Evolutionary conservation across 2,329 filamentous ascomycete species (phyloP).

Genomic region (Diaporthe sp.): DNA sequence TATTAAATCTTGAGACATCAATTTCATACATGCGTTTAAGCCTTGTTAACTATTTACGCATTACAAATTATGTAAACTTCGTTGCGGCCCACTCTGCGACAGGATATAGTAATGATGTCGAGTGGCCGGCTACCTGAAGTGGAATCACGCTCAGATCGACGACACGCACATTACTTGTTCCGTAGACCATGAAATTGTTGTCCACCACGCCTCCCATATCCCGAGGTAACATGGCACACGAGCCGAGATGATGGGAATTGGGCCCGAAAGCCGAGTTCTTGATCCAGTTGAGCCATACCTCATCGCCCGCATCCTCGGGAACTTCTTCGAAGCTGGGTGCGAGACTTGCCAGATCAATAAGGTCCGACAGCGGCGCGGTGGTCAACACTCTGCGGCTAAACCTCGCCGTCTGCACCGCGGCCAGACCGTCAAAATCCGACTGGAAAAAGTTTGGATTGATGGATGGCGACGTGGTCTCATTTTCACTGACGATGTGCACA

Average conservation of each 20-base stretch:
- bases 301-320: conserved; percentile 42
- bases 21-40: background rate
- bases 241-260: conserved; percentile 44
- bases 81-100: background rate
- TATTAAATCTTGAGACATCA: background rate
- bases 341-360: conserved; percentile 43
- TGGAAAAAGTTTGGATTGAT: conserved; percentile 45
- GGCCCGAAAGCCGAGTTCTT: conserved; percentile 38
- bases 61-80: conserved; percentile 3
- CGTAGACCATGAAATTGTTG: conserved; percentile 27
- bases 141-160: conserved; percentile 25
- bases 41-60: background rate
- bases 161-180: conserved; percentile 28
- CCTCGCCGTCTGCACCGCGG: conserved; percentile 42
- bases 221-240: conserved; percentile 45
- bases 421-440: conserved; percentile 44
- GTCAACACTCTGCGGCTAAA: conserved; percentile 42
- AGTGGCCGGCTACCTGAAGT: conserved; percentile 8
- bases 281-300: conserved; percentile 43
- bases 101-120: conserved; percentile 3
- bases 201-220: conserved; percentile 44
- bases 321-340: conserved; percentile 42
- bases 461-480: conserved; percentile 42
- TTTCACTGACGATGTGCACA: conserved; percentile 44
- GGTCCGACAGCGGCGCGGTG: conserved; percentile 39